Conservation (phyloP, 225 moss, liverwort and hornwort genomes). For the Bryum argenteum region DNA sequence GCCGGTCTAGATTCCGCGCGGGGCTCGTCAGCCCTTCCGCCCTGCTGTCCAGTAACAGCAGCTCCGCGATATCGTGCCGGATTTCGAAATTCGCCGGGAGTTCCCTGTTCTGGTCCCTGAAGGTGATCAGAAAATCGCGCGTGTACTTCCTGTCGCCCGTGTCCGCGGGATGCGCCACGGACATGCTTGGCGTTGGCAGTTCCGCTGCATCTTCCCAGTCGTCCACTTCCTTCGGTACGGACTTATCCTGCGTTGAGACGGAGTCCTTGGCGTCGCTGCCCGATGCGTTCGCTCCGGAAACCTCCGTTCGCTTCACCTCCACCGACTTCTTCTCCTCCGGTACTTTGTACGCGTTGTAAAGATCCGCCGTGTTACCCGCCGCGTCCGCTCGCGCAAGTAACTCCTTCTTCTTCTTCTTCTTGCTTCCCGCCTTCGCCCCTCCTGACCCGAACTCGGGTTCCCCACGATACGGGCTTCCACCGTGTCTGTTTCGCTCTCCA, state of each 20-base stretch:
- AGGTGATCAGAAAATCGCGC: conserved; percentile 81
- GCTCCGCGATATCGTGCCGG: conserved; percentile 62
- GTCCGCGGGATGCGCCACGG: conserved; percentile 36
- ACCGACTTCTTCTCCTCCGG: conserved; percentile 92
- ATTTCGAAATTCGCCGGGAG: conserved; percentile 69
- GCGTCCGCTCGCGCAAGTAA: conserved; percentile 86
- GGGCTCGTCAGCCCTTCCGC: conserved; percentile 70
- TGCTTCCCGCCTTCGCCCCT: conserved; percentile 55
- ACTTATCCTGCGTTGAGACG: conserved; percentile 45
- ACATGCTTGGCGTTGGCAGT: conserved; percentile 70
- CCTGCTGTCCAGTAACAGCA: conserved; percentile 34
- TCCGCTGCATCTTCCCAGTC: conserved; percentile 99
- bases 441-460: conserved; percentile 44
- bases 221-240: conserved; percentile 72
- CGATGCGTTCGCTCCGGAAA: conserved; percentile 42
- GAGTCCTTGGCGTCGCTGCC: conserved; percentile 63
- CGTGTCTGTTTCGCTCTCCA: conserved; percentile 60
- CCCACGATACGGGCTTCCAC: conserved; percentile 26
- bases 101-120: conserved; percentile 64
- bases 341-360: conserved; percentile 94
- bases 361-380: conserved; percentile 82
- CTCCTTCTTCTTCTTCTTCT: conserved; percentile 81
- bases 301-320: conserved; percentile 69
- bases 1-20: conserved; percentile 71
- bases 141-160: conserved; percentile 77